Evolutionary conservation across 306 rosid genomes (phyloP).

Genomic region (Rosa rugosa): DNA sequence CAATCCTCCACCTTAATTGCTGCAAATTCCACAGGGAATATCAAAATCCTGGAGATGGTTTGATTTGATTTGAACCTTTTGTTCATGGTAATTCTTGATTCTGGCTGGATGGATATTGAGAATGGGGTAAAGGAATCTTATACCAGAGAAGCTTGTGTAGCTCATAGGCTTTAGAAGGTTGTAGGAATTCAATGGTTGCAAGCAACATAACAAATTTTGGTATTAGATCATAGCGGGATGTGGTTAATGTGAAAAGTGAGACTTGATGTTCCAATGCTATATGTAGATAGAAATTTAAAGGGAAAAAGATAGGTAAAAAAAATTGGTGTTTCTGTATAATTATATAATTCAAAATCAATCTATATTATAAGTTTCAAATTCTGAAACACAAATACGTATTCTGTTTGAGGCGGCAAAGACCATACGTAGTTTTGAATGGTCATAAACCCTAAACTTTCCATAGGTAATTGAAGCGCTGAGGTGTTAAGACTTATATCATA

Average conservation of each 20-base stretch:
- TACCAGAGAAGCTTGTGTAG: conserved; percentile 30
- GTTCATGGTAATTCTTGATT: conserved; percentile 11
- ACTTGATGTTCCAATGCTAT: conserved; percentile 28
- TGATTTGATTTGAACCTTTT: conserved; percentile 41
- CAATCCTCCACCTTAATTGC: conserved; percentile 82
- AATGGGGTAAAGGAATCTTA: conserved; percentile 31
- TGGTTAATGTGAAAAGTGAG: conserved; percentile 49
- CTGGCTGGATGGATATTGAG: conserved; percentile 21
- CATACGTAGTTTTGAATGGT: not conserved
- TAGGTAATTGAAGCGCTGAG: not conserved
- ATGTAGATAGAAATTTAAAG: conserved; percentile 43
- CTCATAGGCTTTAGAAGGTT: conserved; percentile 29
- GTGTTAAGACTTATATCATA: no score
- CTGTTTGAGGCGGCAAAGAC: not conserved
- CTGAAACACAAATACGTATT: not conserved
- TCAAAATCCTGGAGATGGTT: conserved; percentile 94
- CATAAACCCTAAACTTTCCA: not conserved
- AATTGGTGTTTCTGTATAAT: conserved; percentile 38
- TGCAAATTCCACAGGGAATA: conserved; percentile 90
- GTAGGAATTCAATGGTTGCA: conserved; percentile 40
- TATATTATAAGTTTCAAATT: conserved; percentile 19
- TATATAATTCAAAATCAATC: conserved; percentile 32
- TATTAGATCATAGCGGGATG: conserved; percentile 60
- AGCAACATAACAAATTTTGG: conserved; percentile 60
- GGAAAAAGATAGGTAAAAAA: conserved; percentile 26